Evolutionary conservation across 2,329 filamentous ascomycete species (phyloP).

Genomic region (Penicillium italicum): DNA sequence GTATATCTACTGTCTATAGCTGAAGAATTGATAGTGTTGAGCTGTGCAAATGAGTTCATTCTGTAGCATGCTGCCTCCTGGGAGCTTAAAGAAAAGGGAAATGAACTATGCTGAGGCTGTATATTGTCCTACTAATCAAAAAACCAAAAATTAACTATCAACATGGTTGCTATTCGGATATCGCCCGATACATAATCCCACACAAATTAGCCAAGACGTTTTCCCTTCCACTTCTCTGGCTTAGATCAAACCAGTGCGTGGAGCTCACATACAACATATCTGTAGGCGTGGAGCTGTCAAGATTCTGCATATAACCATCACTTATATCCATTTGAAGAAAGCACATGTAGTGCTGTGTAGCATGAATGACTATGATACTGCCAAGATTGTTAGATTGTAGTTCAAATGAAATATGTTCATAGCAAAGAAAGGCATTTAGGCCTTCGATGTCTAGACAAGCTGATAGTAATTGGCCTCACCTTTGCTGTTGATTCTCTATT

Average conservation of each 20-base stretch:
- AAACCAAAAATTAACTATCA: too few species aligned
- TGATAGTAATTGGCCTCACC: neutral
- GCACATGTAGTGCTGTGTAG: slow-evolving; percentile 17
- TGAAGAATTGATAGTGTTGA: too few species aligned
- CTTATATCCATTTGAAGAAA: slow-evolving; percentile 16
- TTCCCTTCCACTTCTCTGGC: neutral
- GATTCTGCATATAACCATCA: slow-evolving; percentile 9
- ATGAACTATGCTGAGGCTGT: too few species aligned
- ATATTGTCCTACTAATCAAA: too few species aligned
- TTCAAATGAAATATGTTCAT: neutral
- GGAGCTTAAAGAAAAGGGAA: too few species aligned
- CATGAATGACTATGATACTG: slow-evolving; percentile 15
- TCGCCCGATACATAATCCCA: neutral
- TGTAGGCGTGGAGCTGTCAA: slow-evolving; percentile 9
- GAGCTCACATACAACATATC: neutral
- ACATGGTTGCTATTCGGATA: neutral
- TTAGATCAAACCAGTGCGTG: neutral
- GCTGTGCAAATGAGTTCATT: too few species aligned
- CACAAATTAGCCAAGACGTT: neutral
- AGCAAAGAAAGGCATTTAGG: neutral
- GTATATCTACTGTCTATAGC: too few species aligned
- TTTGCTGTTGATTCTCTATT: neutral
- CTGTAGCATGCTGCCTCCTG: too few species aligned
- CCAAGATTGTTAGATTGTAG: neutral
- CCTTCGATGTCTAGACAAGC: neutral